Evolutionary conservation across 2,329 filamentous ascomycete species (phyloP), one percentile per base, ranked within the genome.

Genomic region (Purpureocillium lavendulum): DNA sequence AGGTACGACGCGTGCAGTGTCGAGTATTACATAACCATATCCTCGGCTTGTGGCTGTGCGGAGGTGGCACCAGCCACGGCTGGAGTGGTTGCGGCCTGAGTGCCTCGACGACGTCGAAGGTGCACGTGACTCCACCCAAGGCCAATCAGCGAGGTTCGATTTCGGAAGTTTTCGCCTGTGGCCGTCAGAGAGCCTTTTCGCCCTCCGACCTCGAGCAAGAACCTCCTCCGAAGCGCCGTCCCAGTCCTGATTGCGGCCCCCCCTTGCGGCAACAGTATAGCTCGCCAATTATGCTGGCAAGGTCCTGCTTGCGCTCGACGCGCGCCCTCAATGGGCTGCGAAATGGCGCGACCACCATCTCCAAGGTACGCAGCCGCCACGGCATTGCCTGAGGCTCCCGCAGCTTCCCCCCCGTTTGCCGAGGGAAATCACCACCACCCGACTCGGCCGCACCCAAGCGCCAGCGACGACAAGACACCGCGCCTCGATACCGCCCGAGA

Each of bases 231-330:
- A 56, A 61, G 59, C 54, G 58, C 54, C 57, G 57, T 52, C 54
- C 53, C 48, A 5, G 51, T 44, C 51, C 50, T 56, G 53, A 61
- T 57, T 52, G 57, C 58, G 58, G 57, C 52, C 51, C 47, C 49
- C 53, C 49, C 47, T 26, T 57, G 54, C 59, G 58, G 58, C 52
- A 56, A 55, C 58, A 55, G 53, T 62, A 55, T 53, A 62, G 55
- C 54, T 60, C 52, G 66, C 66, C 67, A 75, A 84, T 67, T 65
- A 96, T 97, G 90, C 82, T 96, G 78, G 84, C 87, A 73, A 85
- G 88, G 77, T 87, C 88, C 70, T 80, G 80, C 71, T 72, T 94
- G 77, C 87, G 87, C 75, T 81, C 85, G 66, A 77, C 84, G 79
- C 88, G 88, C 80, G 77, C 83, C 61, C 76, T 88, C 74, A 84